Evolutionary conservation across 2,329 filamentous ascomycete genomes (phyloP).

Genomic region (Hymenoscyphus infarciens): DNA sequence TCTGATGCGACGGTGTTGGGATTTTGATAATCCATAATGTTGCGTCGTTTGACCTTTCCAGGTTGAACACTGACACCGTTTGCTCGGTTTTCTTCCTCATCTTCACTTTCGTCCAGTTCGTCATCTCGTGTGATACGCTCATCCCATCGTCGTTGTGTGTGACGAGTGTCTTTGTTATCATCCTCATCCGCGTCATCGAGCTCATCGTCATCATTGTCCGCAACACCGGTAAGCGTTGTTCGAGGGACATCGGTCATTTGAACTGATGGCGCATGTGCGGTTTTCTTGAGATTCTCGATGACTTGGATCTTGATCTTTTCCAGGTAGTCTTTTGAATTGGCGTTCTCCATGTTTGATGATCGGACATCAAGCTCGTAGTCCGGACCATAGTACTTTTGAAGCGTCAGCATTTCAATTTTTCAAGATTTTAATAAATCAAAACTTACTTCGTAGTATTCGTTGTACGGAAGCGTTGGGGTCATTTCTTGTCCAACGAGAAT

Average conservation of each 20-base stretch:
- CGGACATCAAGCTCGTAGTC: slow-evolving; percentile 90
- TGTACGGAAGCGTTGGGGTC: slow-evolving; percentile 81
- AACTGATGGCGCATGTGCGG: slow-evolving; percentile 82
- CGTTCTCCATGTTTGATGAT: slow-evolving; percentile 85
- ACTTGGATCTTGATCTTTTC: slow-evolving; percentile 78
- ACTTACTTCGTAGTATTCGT: slow-evolving; percentile 81
- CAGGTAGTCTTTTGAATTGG: slow-evolving; percentile 78
- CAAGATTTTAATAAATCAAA: not conserved
- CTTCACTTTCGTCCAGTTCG: slow-evolving; percentile 84
- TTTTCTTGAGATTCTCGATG: slow-evolving; percentile 81
- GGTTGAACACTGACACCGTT: slow-evolving; percentile 61
- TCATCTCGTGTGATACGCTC: slow-evolving; percentile 71
- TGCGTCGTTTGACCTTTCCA: slow-evolving; percentile 48
- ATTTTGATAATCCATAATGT: slow-evolving; percentile 60
- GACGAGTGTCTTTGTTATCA: slow-evolving; percentile 76
- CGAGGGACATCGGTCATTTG: slow-evolving; percentile 78
- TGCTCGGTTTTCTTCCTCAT: slow-evolving; percentile 72
- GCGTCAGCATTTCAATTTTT: slow-evolving; percentile 1
- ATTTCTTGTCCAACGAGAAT: slow-evolving; percentile 81
- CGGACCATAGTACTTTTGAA: slow-evolving; percentile 74
- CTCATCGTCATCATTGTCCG: slow-evolving; percentile 64
- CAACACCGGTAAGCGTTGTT: slow-evolving; percentile 57
- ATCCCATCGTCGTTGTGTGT: slow-evolving; percentile 80
- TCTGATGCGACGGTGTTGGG: slow-evolving; percentile 47
- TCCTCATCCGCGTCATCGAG: slow-evolving; percentile 75